Base-by-base conservation (phyloP, 768 basidiomycete species). In the Leccinum ochraceum region DNA sequence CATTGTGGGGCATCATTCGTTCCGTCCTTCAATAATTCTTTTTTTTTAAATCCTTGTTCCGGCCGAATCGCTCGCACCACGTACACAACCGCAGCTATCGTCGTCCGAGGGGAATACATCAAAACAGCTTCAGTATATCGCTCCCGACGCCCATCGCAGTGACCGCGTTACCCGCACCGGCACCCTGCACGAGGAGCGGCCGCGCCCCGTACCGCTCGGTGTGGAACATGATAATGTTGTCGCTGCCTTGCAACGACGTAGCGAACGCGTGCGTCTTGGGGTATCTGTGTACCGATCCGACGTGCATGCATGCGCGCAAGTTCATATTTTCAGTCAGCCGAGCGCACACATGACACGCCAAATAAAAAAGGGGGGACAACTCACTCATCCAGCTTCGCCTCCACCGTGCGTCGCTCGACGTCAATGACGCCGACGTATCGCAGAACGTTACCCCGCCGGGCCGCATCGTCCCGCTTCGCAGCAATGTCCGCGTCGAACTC, bases 221-320 rank as follows among this genome's bases (percentile, higher is more conserved):
- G 71, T 94, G 90, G 84, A 98, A 98, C 81, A 97, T 92, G 72
- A 99, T 85, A 71, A 99, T 98, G 74, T 98, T 98, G 75, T 99
- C 97, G 22, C 94, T 94, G 1, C 96, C 97, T 22, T 94, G 92
- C 14, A 99, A 84, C 2, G 95, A 92, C 1, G 96, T 96, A 4
- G 95, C 95, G 70, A 99, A 98, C 2, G 97, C 90, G 74, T 99
- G 97, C 16, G 87, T 84, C 26, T 78, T 81, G 5, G 94, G 85
- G 73, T 98, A 99, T 73, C 95, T 98, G 63, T 20, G 22, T 22
- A n/a, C 48, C 22, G 24, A 49, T 46, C 0, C 37, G 60, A 56
- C 22, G 49, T 34, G 44, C 26, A 20, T 54, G 50, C 61, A 22
- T 16, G 24, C 20, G 24, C 24, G 5, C 46, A 24, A 48, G 56